phyloP scores from a whole-genome alignment of 345 rosid species.

The Populus nigra region DNA sequence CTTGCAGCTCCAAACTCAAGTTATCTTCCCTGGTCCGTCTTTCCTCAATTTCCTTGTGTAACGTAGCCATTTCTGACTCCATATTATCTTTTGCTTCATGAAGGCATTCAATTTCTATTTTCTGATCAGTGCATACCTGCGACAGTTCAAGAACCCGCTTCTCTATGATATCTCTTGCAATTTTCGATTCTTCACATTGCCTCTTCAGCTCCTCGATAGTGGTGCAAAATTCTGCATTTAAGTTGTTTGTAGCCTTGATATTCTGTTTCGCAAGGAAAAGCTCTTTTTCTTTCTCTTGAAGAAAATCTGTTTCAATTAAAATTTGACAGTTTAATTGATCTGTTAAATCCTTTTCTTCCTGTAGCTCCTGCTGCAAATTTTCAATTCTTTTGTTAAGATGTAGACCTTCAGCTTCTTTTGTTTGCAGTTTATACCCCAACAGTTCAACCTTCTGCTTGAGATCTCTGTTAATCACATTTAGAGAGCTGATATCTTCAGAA shows the following conservation, averaged over 20 bases:
- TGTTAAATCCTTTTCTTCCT: conserved; percentile 50
- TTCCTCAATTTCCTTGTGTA: conserved; percentile 50
- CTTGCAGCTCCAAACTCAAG: conserved; percentile 72
- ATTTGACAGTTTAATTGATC: conserved; percentile 58
- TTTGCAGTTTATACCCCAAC: conserved; percentile 46
- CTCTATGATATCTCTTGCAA: conserved; percentile 38
- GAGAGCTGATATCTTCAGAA: conserved; percentile 38
- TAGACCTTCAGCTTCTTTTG: conserved; percentile 46
- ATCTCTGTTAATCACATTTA: conserved; percentile 33
- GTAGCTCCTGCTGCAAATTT: conserved; percentile 51
- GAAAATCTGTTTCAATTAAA: conserved; percentile 45
- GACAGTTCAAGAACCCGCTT: conserved; percentile 44
- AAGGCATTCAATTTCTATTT: conserved; percentile 50
- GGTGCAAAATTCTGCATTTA: conserved; percentile 51
- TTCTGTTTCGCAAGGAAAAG: conserved; percentile 65
- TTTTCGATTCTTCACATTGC: conserved; percentile 52
- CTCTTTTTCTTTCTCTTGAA: conserved; percentile 54
- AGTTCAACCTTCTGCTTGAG: conserved; percentile 49
- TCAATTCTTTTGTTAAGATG: conserved; percentile 45
- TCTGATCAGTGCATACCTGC: conserved; percentile 35
- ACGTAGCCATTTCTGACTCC: conserved; percentile 41
- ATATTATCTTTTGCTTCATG: conserved; percentile 45
- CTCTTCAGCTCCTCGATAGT: conserved; percentile 61
- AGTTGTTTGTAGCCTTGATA: conserved; percentile 55
- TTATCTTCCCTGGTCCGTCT: conserved; percentile 55